Percentiles rank a stretch among this genome's conserved stretches.
These are phyloP conservation scores for Polysphondylium violaceum DNA, from an alignment of 78 protist genomes.

Conservation along the genomic window DNA sequence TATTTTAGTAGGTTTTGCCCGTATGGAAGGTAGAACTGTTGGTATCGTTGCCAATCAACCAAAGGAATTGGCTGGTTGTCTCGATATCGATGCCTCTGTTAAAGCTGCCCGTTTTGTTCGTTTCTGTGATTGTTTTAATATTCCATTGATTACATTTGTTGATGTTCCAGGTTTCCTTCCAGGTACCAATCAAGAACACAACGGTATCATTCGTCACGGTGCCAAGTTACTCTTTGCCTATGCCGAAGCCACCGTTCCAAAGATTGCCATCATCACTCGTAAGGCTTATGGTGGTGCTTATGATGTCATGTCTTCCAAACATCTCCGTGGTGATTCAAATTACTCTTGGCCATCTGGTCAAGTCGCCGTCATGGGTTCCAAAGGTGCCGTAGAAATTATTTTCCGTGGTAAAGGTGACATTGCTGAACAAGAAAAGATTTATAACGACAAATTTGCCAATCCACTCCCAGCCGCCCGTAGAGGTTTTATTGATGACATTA, in stretches of 20 bases:
- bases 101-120: conserved; percentile 98
- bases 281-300: conserved; percentile 99
- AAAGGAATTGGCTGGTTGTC: conserved; percentile 93
- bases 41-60: conserved; percentile 99
- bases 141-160: conserved; percentile 97
- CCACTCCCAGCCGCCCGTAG: conserved; percentile 97
- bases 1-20: conserved; percentile 94
- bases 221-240: conserved; percentile 99
- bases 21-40: conserved; percentile 97
- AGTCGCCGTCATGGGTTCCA: conserved; percentile 99
- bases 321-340: conserved; percentile 97
- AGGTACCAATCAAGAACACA: conserved; percentile 89
- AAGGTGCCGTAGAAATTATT: conserved; percentile 98
- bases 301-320: conserved; percentile 98
- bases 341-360: conserved; percentile 99
- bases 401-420: conserved; percentile 89
- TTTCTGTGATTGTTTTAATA: conserved; percentile 98
- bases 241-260: conserved; percentile 99
- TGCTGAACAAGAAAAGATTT: conserved; percentile 82
- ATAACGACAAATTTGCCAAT: conserved; percentile 92
- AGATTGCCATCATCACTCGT: conserved; percentile 98
- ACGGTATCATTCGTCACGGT: conserved; percentile 99
- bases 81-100: conserved; percentile 96
- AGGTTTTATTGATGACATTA: conserved; percentile 98
- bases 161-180: conserved; percentile 99